phyloP scores from a whole-genome alignment of 2,329 filamentous ascomycete species.

The Aciculosporium take region DNA sequence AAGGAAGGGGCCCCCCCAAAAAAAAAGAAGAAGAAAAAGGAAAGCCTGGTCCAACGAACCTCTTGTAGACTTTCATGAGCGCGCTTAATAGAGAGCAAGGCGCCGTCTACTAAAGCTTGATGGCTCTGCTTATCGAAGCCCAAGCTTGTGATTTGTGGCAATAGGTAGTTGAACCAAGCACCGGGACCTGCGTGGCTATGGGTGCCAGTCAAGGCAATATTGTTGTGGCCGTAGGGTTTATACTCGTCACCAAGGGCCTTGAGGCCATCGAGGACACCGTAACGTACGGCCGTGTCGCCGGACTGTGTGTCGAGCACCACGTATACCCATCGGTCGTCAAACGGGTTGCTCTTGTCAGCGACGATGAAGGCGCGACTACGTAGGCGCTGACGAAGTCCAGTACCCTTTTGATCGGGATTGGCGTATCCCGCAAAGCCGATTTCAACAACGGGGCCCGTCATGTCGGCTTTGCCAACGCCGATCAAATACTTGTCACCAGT shows the following conservation, averaged over 20 bases:
- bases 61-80: conserved; percentile 48
- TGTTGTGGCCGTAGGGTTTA: conserved; percentile 59
- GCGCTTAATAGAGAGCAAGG: conserved; percentile 63
- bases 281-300: conserved; percentile 75
- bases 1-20: too few relatives aligned
- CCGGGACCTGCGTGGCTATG: conserved; percentile 87
- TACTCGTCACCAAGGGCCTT: conserved; percentile 56
- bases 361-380: conserved; percentile 86
- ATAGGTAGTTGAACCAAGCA: conserved; percentile 86
- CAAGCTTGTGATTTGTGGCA: conserved; percentile 78
- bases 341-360: conserved; percentile 48
- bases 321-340: conserved; percentile 70
- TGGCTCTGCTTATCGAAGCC: conserved; percentile 84
- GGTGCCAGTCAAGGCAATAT: conserved; percentile 80
- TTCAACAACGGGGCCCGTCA: conserved; percentile 68
- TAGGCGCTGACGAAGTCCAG: conserved; percentile 72
- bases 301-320: conserved; percentile 76
- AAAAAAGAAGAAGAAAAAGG: background rate
- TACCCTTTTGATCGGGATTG: conserved; percentile 66
- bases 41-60: conserved; percentile 13
- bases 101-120: conserved; percentile 75
- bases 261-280: conserved; percentile 72
- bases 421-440: conserved; percentile 89
- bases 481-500: conserved; percentile 30
- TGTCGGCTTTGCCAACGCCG: conserved; percentile 43